phyloP scores from a whole-genome alignment of 78 protist genomes.

The Cavenderia fasciculata region DNA sequence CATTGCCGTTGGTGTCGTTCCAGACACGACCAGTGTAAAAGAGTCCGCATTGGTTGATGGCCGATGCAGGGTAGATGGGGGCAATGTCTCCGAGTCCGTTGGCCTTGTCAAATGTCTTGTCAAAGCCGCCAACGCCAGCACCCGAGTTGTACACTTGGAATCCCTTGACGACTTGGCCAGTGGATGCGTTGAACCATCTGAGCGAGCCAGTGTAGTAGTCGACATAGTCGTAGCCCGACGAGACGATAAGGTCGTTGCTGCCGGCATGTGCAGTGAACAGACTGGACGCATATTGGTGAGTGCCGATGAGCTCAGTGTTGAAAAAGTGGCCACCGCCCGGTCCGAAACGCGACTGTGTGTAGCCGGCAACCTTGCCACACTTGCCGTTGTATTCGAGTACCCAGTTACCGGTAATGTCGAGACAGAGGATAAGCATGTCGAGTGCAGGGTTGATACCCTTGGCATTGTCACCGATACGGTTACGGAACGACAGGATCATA shows the following conservation, averaged over 20 bases:
- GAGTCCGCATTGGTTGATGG: not conserved
- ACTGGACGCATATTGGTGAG: conserved; percentile 17
- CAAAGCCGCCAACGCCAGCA: not conserved
- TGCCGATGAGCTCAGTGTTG: not conserved
- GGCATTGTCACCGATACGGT: conserved; percentile 49
- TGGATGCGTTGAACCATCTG: conserved; percentile 45
- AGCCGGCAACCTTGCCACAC: conserved; percentile 27
- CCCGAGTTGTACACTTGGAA: not conserved
- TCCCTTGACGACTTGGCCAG: conserved; percentile 1
- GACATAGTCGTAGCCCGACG: conserved; percentile 23
- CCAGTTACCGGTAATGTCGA: conserved; percentile 5
- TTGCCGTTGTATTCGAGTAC: conserved; percentile 23
- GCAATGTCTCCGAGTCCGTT: conserved; percentile 55
- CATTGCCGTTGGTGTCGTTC: conserved; percentile 27
- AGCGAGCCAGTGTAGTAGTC: conserved; percentile 22
- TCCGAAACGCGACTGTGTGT: too few species aligned
- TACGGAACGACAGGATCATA: not conserved
- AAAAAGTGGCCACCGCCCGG: conserved; percentile 40
- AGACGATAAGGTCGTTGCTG: not conserved
- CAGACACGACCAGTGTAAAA: conserved; percentile 34
- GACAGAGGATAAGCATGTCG: conserved; percentile 22
- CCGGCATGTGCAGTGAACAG: conserved; percentile 10
- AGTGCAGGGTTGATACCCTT: not conserved
- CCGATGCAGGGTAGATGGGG: not conserved
- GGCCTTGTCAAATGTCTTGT: conserved; percentile 11